Conservation (phyloP, 768 basidiomycete species). For the Lentinula sp. region DNA sequence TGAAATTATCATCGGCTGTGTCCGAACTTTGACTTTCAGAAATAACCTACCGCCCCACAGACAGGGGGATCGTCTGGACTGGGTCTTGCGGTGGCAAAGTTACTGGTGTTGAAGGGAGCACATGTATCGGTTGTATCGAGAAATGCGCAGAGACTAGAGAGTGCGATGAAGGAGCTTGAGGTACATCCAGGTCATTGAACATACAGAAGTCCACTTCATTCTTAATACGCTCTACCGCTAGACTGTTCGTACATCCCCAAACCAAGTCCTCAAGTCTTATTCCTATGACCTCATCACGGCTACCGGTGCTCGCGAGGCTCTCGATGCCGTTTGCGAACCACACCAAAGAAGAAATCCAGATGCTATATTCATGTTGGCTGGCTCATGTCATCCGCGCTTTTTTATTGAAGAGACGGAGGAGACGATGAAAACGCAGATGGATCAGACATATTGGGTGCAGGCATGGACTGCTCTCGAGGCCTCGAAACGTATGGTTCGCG, state of each 20-base stretch:
- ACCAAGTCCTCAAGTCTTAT: conserved; percentile 43
- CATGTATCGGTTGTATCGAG: conserved; percentile 84
- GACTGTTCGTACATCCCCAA: conserved; percentile 32
- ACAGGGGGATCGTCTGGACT: conserved; percentile 83
- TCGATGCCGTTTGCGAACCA: conserved; percentile 36
- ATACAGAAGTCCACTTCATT: neutral
- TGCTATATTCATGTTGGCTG: conserved; percentile 58
- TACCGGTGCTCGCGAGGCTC: conserved; percentile 35
- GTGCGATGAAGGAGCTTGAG: conserved; percentile 58
- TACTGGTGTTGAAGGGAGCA: conserved; percentile 67
- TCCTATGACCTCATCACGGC: conserved; percentile 44
- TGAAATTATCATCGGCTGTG: neutral
- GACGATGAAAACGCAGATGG: conserved; percentile 24
- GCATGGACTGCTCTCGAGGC: conserved; percentile 24
- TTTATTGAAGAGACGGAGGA: conserved; percentile 46
- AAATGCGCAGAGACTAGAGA: conserved; percentile 54
- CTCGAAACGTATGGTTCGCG: conserved; percentile 53
- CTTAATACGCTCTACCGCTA: conserved; percentile 10
- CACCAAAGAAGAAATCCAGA: conserved; percentile 45
- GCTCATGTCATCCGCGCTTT: conserved; percentile 46
- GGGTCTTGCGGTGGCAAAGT: conserved; percentile 65
- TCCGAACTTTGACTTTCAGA: neutral
- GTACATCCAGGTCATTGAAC: conserved; percentile 28
- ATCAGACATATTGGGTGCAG: conserved; percentile 8
- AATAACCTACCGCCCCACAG: neutral